Base-by-base conservation (phyloP, 805 yeast species). In the Wickerhamomyces kurtzmanii region DNA sequence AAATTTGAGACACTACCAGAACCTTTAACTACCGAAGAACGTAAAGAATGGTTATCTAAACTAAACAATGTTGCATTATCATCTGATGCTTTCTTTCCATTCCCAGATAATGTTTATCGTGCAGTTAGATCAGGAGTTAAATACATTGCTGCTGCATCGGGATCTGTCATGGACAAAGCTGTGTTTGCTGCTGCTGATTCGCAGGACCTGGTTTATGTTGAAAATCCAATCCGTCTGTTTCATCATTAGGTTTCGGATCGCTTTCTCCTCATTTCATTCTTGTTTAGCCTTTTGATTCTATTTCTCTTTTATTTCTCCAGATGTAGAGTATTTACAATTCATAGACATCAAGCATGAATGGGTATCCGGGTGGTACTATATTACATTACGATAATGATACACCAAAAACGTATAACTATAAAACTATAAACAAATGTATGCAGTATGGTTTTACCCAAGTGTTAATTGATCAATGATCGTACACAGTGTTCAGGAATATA, bases 361-460 rank as follows among this genome's bases (percentile, higher is more conserved):
- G n/a, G n/a, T n/a, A n/a, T n/a, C n/a, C n/a, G n/a, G n/a, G n/a
- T n/a, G n/a, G n/a, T n/a, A n/a, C n/a, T n/a, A n/a, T n/a, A n/a
- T n/a, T n/a, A n/a, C n/a, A n/a, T n/a, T n/a, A n/a, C n/a, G n/a
- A n/a, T n/a, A n/a, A n/a, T n/a, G n/a, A n/a, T n/a, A n/a, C n/a
- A n/a, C n/a, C n/a, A n/a, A n/a, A n/a, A n/a, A n/a, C n/a, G n/a
- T n/a, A n/a, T n/a, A n/a, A n/a, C n/a, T n/a, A n/a, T n/a, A n/a
- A n/a, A n/a, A 26, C 23, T 16, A 36, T 27, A 31, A 35, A 32
- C 30, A 52, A 46, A 76, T 89, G 96, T 89, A 55, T 65, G 94
- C 96, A 76, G 85, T 94, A 89, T 87, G 97, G 97, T 87, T 87
- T 83, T 83, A 86, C 97, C 89, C 96, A 83, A 84, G 75, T 91